Conservation (phyloP, 73 alveolate species). For the Stentor coeruleus region DNA sequence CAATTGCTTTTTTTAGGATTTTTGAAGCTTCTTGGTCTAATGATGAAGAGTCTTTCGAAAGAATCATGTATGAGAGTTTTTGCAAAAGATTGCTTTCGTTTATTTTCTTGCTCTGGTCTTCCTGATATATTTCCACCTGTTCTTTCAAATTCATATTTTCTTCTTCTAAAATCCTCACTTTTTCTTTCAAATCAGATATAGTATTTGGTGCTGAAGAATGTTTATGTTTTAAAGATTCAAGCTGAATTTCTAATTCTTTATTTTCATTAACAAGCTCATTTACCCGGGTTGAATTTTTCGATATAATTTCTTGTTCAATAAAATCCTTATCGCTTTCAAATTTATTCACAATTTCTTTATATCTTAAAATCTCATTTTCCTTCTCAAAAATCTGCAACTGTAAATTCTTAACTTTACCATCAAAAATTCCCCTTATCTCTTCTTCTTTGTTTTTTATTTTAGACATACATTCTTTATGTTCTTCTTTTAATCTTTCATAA, state of each 20-base stretch:
- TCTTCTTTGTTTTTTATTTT: not conserved
- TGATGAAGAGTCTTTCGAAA: not conserved
- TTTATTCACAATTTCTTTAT: not conserved
- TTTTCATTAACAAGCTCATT: not conserved
- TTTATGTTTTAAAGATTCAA: not conserved
- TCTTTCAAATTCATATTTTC: not conserved
- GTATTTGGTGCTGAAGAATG: no score
- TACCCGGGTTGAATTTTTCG: not conserved
- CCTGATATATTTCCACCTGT: not conserved
- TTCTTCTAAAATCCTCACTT: not conserved
- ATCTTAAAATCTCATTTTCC: not conserved
- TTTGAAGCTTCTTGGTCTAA: no score
- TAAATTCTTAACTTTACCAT: no score
- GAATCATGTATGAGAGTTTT: not conserved
- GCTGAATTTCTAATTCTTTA: not conserved
- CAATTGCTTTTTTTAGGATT: no score
- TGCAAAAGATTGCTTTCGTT: not conserved
- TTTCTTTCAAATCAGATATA: no score
- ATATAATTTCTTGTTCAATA: no score
- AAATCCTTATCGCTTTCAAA: no score
- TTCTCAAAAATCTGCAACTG: not conserved
- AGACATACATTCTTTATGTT: not conserved
- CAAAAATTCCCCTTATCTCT: not conserved
- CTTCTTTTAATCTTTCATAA: not conserved
- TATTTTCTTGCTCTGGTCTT: not conserved